Evolutionary conservation across 2,329 filamentous ascomycete genomes (phyloP).

Genomic region (Alternaria longipes): DNA sequence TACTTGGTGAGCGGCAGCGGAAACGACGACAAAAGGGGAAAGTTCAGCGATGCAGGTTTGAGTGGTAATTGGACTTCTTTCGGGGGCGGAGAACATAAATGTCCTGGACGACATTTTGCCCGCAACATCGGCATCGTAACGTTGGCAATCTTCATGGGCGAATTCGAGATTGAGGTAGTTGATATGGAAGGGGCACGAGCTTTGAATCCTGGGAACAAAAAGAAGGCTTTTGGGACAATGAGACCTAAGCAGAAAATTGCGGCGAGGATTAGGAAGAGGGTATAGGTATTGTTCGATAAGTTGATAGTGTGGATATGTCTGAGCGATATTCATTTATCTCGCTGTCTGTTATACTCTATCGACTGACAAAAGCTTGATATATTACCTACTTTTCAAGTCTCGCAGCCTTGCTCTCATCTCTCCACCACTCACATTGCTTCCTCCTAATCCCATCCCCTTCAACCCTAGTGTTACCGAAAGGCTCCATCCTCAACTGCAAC

Average conservation of each 20-base stretch:
- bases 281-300: neutral
- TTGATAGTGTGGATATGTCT: neutral
- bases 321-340: neutral
- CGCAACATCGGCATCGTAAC: constrained; percentile 25
- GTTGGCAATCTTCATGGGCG: constrained; percentile 15
- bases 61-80: constrained; percentile 26
- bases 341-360: neutral
- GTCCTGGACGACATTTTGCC: constrained; percentile 28
- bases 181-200: constrained; percentile 1
- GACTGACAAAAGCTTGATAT: neutral
- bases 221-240: constrained; percentile 15
- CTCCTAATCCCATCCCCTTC: constrained; percentile 39
- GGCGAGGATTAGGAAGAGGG: constrained; percentile 12
- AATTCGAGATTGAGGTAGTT: constrained; percentile 13
- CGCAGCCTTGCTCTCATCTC: constrained; percentile 24
- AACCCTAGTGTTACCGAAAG: constrained; percentile 36
- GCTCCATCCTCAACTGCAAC: constrained; percentile 34
- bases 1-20: constrained; percentile 8
- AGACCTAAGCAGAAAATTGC: constrained; percentile 9
- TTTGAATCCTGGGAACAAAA: constrained; percentile 1
- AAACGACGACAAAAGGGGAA: constrained; percentile 1
- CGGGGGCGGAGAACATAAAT: constrained; percentile 30
- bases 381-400: constrained; percentile 37
- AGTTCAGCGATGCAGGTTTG: constrained; percentile 26
- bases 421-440: constrained; percentile 42